These are phyloP conservation scores for Apiotrichum gamsii DNA, from an alignment of 1,284 basidiomycete species.

Conservation along the genomic window DNA sequence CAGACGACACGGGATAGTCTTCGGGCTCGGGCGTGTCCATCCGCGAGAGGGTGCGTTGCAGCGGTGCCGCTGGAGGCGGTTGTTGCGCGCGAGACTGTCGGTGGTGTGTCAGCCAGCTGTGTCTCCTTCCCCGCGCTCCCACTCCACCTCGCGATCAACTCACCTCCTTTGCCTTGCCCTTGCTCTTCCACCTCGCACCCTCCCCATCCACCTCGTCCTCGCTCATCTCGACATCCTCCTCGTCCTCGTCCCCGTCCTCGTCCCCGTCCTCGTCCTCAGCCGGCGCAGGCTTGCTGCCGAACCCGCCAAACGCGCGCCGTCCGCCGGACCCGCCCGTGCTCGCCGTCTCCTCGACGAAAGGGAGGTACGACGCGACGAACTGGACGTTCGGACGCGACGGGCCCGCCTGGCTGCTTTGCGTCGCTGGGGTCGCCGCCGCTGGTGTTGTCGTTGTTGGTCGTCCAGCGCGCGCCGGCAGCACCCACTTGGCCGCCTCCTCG, in stretches of 20 bases:
- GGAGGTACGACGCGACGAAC: constrained; percentile 31
- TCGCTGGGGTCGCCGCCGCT: neutral
- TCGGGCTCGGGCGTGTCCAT: neutral
- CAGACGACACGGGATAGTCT: neutral
- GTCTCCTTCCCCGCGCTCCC: neutral
- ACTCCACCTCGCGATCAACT: neutral
- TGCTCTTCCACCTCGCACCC: constrained; percentile 1
- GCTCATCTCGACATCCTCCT: neutral
- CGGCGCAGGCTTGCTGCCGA: constrained; percentile 6
- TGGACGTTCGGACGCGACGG: constrained; percentile 10
- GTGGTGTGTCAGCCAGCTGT: too few relatives aligned
- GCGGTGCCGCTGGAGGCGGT: neutral
- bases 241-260: constrained; percentile 10
- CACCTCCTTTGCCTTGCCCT: constrained; percentile 5
- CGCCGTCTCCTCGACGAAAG: constrained; percentile 23
- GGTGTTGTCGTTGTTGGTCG: neutral
- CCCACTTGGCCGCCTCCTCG: constrained; percentile 25
- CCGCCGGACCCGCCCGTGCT: constrained; percentile 12
- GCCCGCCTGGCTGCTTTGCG: constrained; percentile 8
- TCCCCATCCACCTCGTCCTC: constrained; percentile 2
- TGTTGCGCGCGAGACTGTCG: too few relatives aligned
- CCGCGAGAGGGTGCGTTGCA: neutral
- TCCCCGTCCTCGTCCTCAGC: constrained; percentile 9
- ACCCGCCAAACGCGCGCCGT: constrained; percentile 25
- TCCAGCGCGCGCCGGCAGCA: constrained; percentile 16